Base-by-base conservation (phyloP, 1,284 basidiomycete species). In the Malassezia nana region DNA sequence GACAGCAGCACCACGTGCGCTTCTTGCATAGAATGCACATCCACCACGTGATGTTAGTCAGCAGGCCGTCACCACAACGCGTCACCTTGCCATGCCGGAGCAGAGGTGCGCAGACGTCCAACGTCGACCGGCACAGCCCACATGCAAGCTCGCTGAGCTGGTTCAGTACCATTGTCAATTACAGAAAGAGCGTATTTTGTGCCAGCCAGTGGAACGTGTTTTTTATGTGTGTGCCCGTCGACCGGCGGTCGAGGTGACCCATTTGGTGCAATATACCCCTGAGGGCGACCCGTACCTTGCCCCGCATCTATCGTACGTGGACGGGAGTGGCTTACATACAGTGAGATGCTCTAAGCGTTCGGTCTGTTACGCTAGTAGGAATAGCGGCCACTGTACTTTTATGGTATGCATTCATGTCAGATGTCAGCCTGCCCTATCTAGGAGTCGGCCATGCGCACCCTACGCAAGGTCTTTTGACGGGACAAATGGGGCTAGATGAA, bases 151-250 rank as follows among this genome's bases (percentile, higher is more conserved):
- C 5, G 60, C 55, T 28, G 63, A 64, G 32, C 50, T 66, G 28
- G 58, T 58, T 2, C 65, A 66, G 46, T 63, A 59, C 35, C 60
- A 66, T 42, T 66, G 65, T 46, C 58, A 62, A 33, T 45, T 64
- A 1, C 57, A 56, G 40, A 31, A 52, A 7, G 43, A 60, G 26
- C 57, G 58, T 16, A 57, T 63, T 18, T 39, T 66, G 39, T 66
- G 65, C 31, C 59, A 63, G 29, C 63, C 65, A 3, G 58, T 66
- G 45, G 65, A 66, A 46, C 63, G 65, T 3, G 57, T 66, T 42
- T 66, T 66, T 22, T 60, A 63, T 40, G 55, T 60, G 57, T 57
- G 49, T 18, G 38, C 50, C 10, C 55, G 59, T 16, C 45, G 64
- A 10, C 64, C 64, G 13, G 58, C 62, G 4, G 62, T 66, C 30